phyloP scores from a whole-genome alignment of 208 protist species.

The Vickermania spadyakhi region DNA sequence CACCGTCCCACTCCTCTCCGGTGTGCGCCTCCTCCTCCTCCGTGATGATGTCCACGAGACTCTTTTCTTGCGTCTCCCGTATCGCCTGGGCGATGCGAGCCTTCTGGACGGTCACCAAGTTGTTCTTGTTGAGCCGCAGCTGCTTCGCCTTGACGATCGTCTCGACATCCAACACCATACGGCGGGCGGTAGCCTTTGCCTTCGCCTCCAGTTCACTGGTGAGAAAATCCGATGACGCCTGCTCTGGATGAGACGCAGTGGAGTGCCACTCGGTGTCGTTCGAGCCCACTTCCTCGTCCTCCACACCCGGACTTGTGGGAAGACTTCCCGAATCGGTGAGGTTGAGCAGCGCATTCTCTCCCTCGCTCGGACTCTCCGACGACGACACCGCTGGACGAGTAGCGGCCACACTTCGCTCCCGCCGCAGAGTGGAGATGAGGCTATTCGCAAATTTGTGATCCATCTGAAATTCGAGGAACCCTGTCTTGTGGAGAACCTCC shows the following conservation, averaged over 20 bases:
- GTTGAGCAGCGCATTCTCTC: background rate
- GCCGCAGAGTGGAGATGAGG: constrained; percentile 33
- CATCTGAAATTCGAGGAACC: constrained; percentile 52
- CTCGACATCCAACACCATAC: constrained; percentile 43
- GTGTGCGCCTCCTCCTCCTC: constrained; percentile 7
- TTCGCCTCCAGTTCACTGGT: background rate
- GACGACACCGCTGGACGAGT: background rate
- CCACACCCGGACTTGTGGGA: background rate
- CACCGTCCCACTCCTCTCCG: constrained; percentile 3
- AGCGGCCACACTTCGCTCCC: background rate
- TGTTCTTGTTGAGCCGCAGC: constrained; percentile 19
- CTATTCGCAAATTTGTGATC: constrained; percentile 41
- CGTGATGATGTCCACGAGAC: background rate
- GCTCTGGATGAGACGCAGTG: too few relatives aligned
- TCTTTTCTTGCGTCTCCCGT: constrained; percentile 5
- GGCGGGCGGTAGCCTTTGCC: background rate
- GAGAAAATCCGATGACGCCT: too few relatives aligned
- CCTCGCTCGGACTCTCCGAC: background rate
- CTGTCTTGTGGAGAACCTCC: constrained; percentile 54
- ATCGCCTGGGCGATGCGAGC: constrained; percentile 36
- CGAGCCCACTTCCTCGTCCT: background rate
- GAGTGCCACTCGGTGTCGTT: too few relatives aligned
- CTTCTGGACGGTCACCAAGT: constrained; percentile 16
- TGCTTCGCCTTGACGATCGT: constrained; percentile 21
- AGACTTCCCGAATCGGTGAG: background rate